phyloP scores from a whole-genome alignment of 2,329 filamentous ascomycete species.

The Stylonectria norvegica region DNA sequence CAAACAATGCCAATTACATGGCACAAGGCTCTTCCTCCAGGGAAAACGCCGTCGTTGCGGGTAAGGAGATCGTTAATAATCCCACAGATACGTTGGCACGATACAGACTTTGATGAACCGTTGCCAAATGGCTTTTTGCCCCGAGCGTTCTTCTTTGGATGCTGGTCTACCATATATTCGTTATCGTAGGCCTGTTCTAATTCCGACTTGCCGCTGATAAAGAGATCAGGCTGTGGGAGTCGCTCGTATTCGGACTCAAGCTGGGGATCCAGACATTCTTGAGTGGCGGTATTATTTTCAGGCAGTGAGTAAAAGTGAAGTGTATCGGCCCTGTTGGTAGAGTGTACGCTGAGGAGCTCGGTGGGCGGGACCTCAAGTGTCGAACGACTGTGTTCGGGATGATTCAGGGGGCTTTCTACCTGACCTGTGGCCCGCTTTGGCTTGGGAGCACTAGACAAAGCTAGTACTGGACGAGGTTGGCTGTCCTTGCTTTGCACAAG shows the following conservation, averaged over 20 bases:
- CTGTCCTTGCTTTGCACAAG: slow-evolving; percentile 20
- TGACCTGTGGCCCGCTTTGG: neutral
- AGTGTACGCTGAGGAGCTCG: too few relatives aligned
- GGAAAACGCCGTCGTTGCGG: slow-evolving; percentile 45
- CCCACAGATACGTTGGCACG: slow-evolving; percentile 20
- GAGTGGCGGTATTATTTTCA: too few relatives aligned
- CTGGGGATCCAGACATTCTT: too few relatives aligned
- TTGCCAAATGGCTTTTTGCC: neutral
- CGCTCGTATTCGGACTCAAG: too few relatives aligned
- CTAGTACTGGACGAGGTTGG: slow-evolving; percentile 21
- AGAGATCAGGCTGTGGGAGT: too few relatives aligned
- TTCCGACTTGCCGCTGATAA: too few relatives aligned
- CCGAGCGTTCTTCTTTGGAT: slow-evolving; percentile 4
- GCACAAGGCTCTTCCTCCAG: slow-evolving; percentile 49
- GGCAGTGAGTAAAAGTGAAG: too few relatives aligned
- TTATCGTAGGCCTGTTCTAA: too few relatives aligned
- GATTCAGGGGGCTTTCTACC: too few relatives aligned
- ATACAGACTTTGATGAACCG: neutral
- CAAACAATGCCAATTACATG: slow-evolving; percentile 46
- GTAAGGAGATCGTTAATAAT: slow-evolving; percentile 29
- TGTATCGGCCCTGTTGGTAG: too few relatives aligned
- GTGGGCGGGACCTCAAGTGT: too few relatives aligned
- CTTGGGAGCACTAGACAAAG: slow-evolving; percentile 11
- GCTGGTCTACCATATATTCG: neutral
- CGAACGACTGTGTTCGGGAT: too few relatives aligned